Percentiles rank a stretch among this genome's conserved stretches.
phyloP scores from a whole-genome alignment of 495 filamentous ascomycete genomes.

The Daldinia concentrica region DNA sequence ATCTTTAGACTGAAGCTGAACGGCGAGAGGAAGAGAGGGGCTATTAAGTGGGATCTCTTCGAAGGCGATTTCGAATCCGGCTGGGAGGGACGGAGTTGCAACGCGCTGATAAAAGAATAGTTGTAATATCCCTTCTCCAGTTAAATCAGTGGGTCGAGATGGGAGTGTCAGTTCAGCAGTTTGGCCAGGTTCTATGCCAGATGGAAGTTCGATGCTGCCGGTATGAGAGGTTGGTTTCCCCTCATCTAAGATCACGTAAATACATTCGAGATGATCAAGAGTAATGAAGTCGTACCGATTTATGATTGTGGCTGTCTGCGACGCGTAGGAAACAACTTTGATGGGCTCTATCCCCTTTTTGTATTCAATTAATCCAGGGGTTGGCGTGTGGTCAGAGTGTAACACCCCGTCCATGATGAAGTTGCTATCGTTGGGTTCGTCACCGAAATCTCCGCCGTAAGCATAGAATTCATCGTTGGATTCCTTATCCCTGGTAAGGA shows the following conservation, averaged over 20 bases:
- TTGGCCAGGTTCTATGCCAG: constrained; percentile 33
- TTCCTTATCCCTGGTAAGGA: constrained; percentile 60
- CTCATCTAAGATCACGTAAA: constrained; percentile 41
- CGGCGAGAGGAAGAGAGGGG: background rate
- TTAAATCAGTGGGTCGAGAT: background rate
- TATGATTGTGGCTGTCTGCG: constrained; percentile 45
- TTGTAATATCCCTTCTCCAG: constrained; percentile 37
- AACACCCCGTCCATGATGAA: constrained; percentile 76
- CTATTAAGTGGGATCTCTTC: constrained; percentile 52
- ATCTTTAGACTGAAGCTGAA: constrained; percentile 2
- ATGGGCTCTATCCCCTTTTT: constrained; percentile 70
- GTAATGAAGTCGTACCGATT: constrained; percentile 64
- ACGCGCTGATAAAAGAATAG: constrained; percentile 39
- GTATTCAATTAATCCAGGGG: constrained; percentile 66
- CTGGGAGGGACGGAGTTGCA: constrained; percentile 51
- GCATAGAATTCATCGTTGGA: constrained; percentile 65
- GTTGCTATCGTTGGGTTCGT: constrained; percentile 69
- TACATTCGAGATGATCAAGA: constrained; percentile 56
- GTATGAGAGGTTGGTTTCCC: constrained; percentile 28
- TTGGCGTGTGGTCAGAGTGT: constrained; percentile 65
- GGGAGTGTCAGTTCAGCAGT: constrained; percentile 27
- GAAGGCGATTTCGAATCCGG: constrained; percentile 58
- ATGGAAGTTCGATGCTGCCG: constrained; percentile 32
- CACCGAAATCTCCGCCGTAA: constrained; percentile 75
- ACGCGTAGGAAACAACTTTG: constrained; percentile 40